Conservation (phyloP, 768 basidiomycete species). For the Suillus alpinus region DNA sequence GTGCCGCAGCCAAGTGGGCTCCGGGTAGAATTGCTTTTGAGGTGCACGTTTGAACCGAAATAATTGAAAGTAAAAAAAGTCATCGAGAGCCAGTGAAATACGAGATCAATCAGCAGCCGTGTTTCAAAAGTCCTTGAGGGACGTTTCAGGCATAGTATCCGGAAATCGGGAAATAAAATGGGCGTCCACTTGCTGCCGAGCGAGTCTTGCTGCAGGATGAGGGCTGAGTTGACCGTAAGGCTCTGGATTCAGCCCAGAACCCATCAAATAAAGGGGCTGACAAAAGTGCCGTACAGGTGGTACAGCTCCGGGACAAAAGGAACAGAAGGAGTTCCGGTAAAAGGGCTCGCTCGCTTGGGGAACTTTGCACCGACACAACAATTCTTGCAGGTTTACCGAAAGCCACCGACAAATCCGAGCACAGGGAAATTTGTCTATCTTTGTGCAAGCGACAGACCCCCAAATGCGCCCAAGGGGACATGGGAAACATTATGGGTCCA, state of each 20-base stretch:
- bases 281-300: background rate
- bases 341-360: background rate
- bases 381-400: background rate
- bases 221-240: background rate
- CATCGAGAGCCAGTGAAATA: background rate
- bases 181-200: background rate
- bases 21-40: background rate
- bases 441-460: background rate
- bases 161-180: background rate
- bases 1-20: background rate
- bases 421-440: slow-evolving; percentile 1
- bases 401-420: background rate
- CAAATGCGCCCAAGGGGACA: background rate
- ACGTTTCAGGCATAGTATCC: background rate
- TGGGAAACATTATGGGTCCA: slow-evolving; percentile 1
- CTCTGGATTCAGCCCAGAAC: background rate
- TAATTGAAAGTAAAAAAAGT: background rate
- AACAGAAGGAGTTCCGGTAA: slow-evolving; percentile 1
- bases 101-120: background rate
- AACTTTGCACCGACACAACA: background rate
- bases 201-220: background rate
- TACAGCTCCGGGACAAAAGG: slow-evolving; percentile 1
- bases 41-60: background rate
- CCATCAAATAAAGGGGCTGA: background rate
- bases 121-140: background rate